Evolutionary conservation across 768 basidiomycete species (phyloP).

Genomic region (Lentinula boryana): DNA sequence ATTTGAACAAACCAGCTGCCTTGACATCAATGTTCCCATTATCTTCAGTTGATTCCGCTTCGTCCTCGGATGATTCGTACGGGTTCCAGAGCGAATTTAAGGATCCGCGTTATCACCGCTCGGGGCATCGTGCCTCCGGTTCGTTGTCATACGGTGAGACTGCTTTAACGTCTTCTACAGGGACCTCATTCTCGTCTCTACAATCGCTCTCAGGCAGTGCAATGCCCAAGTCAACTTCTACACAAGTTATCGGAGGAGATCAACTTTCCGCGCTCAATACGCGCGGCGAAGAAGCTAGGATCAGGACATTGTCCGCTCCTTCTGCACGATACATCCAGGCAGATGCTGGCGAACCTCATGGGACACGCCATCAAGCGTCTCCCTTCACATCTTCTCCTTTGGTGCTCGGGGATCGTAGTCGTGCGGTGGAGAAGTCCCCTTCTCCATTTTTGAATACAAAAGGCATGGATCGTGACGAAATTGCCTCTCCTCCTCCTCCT

Average conservation of each 20-base stretch:
- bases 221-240: neutral
- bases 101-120: neutral
- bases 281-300: neutral
- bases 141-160: neutral
- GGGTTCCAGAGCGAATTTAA: neutral
- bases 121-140: neutral
- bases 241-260: neutral
- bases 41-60: neutral
- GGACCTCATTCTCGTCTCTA: conserved; percentile 5
- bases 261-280: neutral
- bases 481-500: conserved; percentile 9
- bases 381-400: neutral
- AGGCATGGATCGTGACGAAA: conserved; percentile 5
- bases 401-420: neutral
- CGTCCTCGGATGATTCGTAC: conserved; percentile 3
- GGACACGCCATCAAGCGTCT: neutral
- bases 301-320: conserved; percentile 2
- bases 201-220: conserved; percentile 1
- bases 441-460: conserved; percentile 18
- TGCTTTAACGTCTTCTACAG: conserved; percentile 3
- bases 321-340: neutral
- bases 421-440: conserved; percentile 2
- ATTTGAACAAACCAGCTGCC: too few species aligned
- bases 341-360: neutral
- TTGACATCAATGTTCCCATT: neutral